Conservation (phyloP, 2,329 filamentous ascomycete genomes). For the Fusarium sororula region DNA sequence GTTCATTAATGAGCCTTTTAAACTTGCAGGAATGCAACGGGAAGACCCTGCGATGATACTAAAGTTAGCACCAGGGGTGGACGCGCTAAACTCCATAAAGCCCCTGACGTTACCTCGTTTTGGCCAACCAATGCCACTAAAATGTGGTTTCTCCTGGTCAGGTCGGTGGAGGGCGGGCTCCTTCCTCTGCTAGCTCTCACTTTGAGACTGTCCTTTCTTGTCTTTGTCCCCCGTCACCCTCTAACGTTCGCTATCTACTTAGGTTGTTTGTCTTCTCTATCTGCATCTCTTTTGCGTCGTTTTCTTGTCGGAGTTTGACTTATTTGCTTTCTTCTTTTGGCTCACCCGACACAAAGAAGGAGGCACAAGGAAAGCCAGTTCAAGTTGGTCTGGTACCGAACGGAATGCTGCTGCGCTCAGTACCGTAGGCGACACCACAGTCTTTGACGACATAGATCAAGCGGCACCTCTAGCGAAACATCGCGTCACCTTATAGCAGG, state of each 20-base stretch:
- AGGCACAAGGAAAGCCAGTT: neutral
- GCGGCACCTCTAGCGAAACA: neutral
- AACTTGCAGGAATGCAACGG: neutral
- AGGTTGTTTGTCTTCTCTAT: neutral
- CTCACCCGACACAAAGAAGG: neutral
- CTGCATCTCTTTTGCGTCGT: neutral
- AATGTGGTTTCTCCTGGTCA: slow-evolving; percentile 1
- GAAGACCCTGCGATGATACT: slow-evolving; percentile 6
- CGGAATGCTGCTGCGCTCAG: slow-evolving; percentile 24
- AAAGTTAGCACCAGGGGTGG: slow-evolving; percentile 4
- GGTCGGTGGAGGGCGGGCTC: slow-evolving; percentile 1
- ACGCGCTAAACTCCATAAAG: slow-evolving; percentile 11
- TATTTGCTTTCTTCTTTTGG: neutral
- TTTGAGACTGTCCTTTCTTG: slow-evolving; percentile 14
- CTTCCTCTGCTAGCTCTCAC: neutral
- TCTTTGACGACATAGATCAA: slow-evolving; percentile 14
- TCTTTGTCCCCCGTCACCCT: neutral
- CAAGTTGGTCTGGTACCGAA: slow-evolving; percentile 4
- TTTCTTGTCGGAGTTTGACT: neutral
- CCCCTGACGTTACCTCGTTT: slow-evolving; percentile 4
- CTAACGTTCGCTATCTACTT: neutral
- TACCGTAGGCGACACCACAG: slow-evolving; percentile 14
- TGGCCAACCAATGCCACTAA: slow-evolving; percentile 26
- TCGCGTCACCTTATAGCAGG: neutral
- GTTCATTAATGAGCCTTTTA: neutral